Percentiles rank a stretch among this genome's conserved stretches.
Conservation (phyloP, 805 yeast genomes). For the Vanderwaltozyma polyspora region DNA sequence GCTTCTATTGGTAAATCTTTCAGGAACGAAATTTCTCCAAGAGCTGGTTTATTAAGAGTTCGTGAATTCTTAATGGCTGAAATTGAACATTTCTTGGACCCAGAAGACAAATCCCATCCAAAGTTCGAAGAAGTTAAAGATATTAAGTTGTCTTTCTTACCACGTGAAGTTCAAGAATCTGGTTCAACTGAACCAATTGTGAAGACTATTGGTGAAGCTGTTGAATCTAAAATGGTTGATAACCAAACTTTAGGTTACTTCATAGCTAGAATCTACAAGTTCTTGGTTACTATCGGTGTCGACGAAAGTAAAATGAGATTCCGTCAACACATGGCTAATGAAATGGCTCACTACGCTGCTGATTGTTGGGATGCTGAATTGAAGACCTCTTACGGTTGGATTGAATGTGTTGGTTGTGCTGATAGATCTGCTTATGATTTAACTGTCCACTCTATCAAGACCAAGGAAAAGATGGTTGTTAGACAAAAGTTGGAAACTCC, state of each 20-base stretch:
- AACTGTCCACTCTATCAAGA: conserved; percentile 87
- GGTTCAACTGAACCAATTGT: conserved; percentile 64
- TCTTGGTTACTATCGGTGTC: conserved; percentile 82
- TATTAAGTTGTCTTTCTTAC: conserved; percentile 63
- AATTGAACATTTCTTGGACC: conserved; percentile 97
- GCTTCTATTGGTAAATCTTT: conserved; percentile 98
- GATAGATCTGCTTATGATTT: conserved; percentile 98
- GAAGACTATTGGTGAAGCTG: conserved; percentile 84
- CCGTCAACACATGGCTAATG: conserved; percentile 97
- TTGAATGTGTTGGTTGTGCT: conserved; percentile 99
- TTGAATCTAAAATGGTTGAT: conserved; percentile 74
- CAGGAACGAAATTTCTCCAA: conserved; percentile 97
- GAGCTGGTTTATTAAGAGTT: conserved; percentile 94
- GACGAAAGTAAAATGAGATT: conserved; percentile 76
- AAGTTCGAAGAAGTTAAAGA: conserved; percentile 69
- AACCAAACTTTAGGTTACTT: conserved; percentile 96
- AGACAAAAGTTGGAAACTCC: conserved; percentile 86
- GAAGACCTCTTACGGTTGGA: conserved; percentile 95
- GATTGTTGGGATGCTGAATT: conserved; percentile 99
- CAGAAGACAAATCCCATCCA: conserved; percentile 71
- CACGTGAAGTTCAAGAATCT: conserved; percentile 76
- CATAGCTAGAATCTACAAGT: conserved; percentile 81
- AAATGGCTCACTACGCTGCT: conserved; percentile 99
- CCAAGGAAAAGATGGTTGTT: conserved; percentile 90
- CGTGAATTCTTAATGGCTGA: conserved; percentile 99